Base-by-base conservation (phyloP, 768 basidiomycete genomes). In the Daedaleopsis nitida region DNA sequence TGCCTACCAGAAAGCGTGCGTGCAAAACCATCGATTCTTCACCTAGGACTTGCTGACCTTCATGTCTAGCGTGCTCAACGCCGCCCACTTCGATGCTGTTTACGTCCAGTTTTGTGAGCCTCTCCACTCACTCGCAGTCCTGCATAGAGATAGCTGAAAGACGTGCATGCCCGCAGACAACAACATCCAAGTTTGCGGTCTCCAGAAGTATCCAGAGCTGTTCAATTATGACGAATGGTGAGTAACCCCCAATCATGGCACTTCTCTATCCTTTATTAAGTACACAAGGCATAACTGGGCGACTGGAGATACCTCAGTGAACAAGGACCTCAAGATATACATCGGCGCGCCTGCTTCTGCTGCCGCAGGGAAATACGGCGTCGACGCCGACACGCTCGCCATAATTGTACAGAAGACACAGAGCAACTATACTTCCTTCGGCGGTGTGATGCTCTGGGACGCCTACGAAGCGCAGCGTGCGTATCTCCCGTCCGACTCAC, bases 91-190 rank as follows among this genome's bases (percentile, higher is more conserved):
- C 65, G 89, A 91, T 73, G 87, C 87, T 1, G 75, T 91, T 60
- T 90, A 89, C 68, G 87, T 90, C 39, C 89, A 89, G 69, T 87
- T 90, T 70, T 84, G 82, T 81, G 66, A 62, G 79, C 68, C 1
- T 37, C 52, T 37, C 52, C 5, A 8, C 10, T 21, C 9, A 1
- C 17, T n/a, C 11, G 27, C 27, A 32, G 27, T 32, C 3, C 7
- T 3, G 7, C 27, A 7, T 47, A 13, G 1, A 23, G 17, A 10
- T 8, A 24, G 19, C 27, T 14, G 35, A 32, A 48, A 59, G 12
- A 58, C 44, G 13, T n/a, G 21, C 13, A 6, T 38, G 1, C 13
- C 3, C 7, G 7, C 55, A 75, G 76, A 77, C 68, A 87, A 87
- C 71, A 88, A 87, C 70, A 84, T 75, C 67, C 27, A 32, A 7